Conservation (phyloP, 768 basidiomycete genomes). For the Podaxis carcinomalis region DNA sequence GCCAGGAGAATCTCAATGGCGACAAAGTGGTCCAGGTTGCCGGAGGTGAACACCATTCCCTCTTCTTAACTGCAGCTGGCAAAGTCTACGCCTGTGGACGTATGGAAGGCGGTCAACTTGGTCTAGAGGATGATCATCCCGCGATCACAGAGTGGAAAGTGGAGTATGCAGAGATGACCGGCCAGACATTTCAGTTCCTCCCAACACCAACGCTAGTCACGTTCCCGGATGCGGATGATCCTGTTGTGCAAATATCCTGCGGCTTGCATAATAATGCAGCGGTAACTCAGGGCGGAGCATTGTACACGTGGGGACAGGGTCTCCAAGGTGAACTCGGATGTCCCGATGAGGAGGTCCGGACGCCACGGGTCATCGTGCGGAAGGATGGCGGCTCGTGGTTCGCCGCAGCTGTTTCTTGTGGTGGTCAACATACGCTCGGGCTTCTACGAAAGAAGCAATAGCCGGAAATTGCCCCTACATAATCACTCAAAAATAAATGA, state of each 20-base stretch:
- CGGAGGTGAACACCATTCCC: slow-evolving; percentile 85
- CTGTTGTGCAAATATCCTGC: slow-evolving; percentile 59
- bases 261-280: slow-evolving; percentile 73
- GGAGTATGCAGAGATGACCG: slow-evolving; percentile 41
- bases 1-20: slow-evolving; percentile 54
- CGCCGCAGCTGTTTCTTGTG: slow-evolving; percentile 63
- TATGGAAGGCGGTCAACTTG: slow-evolving; percentile 80
- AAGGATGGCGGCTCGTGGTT: slow-evolving; percentile 70
- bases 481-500: background rate
- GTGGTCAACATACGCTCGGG: slow-evolving; percentile 76
- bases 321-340: slow-evolving; percentile 72
- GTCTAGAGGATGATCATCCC: slow-evolving; percentile 66
- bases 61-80: slow-evolving; percentile 84
- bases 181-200: slow-evolving; percentile 50
- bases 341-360: slow-evolving; percentile 54
- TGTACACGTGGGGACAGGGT: slow-evolving; percentile 80
- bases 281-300: slow-evolving; percentile 58
- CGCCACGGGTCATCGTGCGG: slow-evolving; percentile 65
- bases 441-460: slow-evolving; percentile 60
- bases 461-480: background rate
- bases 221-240: slow-evolving; percentile 63
- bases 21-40: slow-evolving; percentile 67
- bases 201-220: slow-evolving; percentile 59
- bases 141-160: slow-evolving; percentile 24
- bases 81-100: slow-evolving; percentile 86